A percentile compares a stretch with the other conserved stretches of the same genome.
Evolutionary conservation across 495 filamentous ascomycete genomes (phyloP).

Genomic region (Tirmania nivea): DNA sequence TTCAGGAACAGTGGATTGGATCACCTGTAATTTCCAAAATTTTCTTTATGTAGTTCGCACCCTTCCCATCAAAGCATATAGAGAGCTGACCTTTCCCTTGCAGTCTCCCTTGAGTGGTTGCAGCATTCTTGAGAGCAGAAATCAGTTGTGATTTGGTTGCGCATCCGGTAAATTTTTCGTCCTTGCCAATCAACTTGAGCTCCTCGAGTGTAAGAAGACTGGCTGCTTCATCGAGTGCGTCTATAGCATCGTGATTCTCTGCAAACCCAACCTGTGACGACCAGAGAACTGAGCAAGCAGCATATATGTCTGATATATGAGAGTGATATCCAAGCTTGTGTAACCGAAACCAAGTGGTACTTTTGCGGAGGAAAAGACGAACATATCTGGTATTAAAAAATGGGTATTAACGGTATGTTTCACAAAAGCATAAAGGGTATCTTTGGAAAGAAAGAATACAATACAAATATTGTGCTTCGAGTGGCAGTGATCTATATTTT

Average conservation of each 20-base stretch:
- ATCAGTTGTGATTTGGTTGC: constrained; percentile 75
- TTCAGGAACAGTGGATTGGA: background rate
- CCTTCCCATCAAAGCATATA: constrained; percentile 18
- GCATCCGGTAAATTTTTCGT: constrained; percentile 55
- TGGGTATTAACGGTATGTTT: background rate
- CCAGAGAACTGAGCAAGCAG: constrained; percentile 40
- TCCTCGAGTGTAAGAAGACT: constrained; percentile 66
- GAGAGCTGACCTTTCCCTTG: constrained; percentile 9
- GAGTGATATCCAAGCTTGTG: constrained; percentile 52
- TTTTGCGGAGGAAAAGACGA: constrained; percentile 82
- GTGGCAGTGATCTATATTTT: constrained; percentile 49
- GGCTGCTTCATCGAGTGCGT: constrained; percentile 65
- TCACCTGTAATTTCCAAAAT: constrained; percentile 45
- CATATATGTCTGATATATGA: constrained; percentile 54
- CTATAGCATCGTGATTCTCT: constrained; percentile 47
- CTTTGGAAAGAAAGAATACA: background rate
- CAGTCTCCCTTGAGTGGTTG: constrained; percentile 2
- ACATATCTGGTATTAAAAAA: constrained; percentile 40
- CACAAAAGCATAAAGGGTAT: background rate
- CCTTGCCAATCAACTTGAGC: constrained; percentile 63
- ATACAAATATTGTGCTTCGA: constrained; percentile 83
- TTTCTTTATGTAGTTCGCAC: constrained; percentile 45
- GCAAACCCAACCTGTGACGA: constrained; percentile 35
- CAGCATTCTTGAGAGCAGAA: constrained; percentile 25
- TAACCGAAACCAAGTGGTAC: constrained; percentile 80